Conservation (phyloP, 2,329 filamentous ascomycete species). For the Metarhizium brunneum region DNA sequence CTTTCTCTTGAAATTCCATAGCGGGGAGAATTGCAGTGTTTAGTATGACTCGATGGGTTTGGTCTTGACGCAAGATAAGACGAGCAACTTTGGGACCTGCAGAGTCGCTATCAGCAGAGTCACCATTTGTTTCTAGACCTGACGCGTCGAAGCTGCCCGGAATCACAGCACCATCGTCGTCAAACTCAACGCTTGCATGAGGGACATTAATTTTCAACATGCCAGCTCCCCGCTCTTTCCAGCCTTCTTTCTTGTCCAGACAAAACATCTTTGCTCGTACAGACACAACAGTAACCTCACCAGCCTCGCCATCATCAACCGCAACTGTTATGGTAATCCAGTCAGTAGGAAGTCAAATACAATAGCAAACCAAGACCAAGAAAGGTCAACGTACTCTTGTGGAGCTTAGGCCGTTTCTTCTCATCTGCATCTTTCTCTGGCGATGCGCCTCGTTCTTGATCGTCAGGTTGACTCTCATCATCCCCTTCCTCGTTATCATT, state of each 20-base stretch:
- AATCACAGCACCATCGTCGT: constrained; percentile 40
- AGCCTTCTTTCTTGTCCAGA: constrained; percentile 61
- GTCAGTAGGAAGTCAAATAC: background rate
- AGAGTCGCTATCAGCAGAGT: constrained; percentile 17
- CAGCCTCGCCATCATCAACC: constrained; percentile 80
- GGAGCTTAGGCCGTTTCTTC: constrained; percentile 56
- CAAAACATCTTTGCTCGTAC: constrained; percentile 79
- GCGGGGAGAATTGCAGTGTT: constrained; percentile 74
- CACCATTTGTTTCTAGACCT: constrained; percentile 35
- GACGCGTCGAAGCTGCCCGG: constrained; percentile 48
- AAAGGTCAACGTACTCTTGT: constrained; percentile 52
- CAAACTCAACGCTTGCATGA: constrained; percentile 44
- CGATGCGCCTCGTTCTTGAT: constrained; percentile 34
- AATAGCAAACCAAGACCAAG: background rate
- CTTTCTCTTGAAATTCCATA: constrained; percentile 71
- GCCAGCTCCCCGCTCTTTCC: constrained; percentile 84
- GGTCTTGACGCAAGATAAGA: constrained; percentile 85
- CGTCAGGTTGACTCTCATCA: constrained; percentile 33
- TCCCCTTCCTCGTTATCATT: constrained; percentile 28
- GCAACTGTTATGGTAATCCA: constrained; percentile 35
- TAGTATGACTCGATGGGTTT: constrained; percentile 75
- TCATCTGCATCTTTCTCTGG: constrained; percentile 50
- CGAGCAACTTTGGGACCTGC: constrained; percentile 47
- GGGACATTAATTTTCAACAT: constrained; percentile 77
- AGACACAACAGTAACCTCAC: constrained; percentile 65